phyloP scores from a whole-genome alignment of 495 filamentous ascomycete species.

The Amphirosellinia nigrospora region DNA sequence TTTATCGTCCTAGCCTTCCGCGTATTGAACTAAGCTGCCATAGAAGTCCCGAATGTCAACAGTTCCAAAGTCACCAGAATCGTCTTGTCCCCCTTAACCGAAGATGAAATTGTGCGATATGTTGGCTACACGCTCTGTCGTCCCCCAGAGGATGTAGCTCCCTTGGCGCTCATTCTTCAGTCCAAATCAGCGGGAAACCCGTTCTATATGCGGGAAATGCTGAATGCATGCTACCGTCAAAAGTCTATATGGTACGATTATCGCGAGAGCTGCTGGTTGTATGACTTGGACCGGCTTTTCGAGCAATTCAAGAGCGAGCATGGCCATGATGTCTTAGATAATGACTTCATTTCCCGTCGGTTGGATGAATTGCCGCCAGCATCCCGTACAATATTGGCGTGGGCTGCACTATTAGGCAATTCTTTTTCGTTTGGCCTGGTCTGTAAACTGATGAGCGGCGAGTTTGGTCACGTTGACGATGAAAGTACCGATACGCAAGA shows the following conservation, averaged over 20 bases:
- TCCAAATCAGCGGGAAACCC: conserved; percentile 84
- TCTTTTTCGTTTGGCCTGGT: conserved; percentile 81
- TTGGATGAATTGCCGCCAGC: conserved; percentile 76
- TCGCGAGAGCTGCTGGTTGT: conserved; percentile 79
- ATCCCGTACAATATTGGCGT: conserved; percentile 79
- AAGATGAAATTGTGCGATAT: conserved; percentile 77
- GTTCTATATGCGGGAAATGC: conserved; percentile 88
- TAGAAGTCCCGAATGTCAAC: conserved; percentile 51
- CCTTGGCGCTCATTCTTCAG: conserved; percentile 74
- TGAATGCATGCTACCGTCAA: conserved; percentile 85
- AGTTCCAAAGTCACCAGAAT: conserved; percentile 67
- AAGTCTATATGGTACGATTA: conserved; percentile 90
- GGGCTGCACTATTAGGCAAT: conserved; percentile 80
- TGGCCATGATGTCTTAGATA: conserved; percentile 78
- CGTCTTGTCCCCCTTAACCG: conserved; percentile 67
- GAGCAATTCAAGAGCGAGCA: conserved; percentile 77
- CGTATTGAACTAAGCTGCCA: conserved; percentile 43
- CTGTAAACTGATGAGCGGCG: conserved; percentile 74
- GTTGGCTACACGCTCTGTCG: conserved; percentile 75
- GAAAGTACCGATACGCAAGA: conserved; percentile 19
- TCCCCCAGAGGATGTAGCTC: conserved; percentile 62
- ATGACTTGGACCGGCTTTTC: conserved; percentile 81
- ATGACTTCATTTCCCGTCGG: conserved; percentile 77
- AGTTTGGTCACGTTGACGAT: conserved; percentile 59
- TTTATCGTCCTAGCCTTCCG: background rate